Evolutionary conservation across 1,284 basidiomycete species (phyloP).

Genomic region (Leccinum pallidistipes): DNA sequence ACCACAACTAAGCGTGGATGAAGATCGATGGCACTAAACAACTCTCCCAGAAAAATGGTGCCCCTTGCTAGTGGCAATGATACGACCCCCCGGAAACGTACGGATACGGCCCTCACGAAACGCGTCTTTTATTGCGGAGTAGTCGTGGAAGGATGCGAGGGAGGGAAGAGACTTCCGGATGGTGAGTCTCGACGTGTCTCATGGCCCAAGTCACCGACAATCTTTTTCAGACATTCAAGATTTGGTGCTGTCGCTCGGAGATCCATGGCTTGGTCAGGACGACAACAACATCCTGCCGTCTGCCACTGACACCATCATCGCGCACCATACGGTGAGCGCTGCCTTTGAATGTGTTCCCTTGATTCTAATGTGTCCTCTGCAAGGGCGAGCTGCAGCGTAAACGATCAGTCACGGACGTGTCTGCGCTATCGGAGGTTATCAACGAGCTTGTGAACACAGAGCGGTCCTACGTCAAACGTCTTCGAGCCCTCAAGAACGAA

Average conservation of each 20-base stretch:
- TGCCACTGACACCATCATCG: constrained; percentile 37
- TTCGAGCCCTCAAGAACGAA: constrained; percentile 71
- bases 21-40: constrained; percentile 42
- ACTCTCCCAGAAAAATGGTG: constrained; percentile 69
- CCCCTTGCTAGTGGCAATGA: constrained; percentile 69
- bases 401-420: constrained; percentile 59
- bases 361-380: constrained; percentile 15
- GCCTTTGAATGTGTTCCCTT: neutral
- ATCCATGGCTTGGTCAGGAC: constrained; percentile 48
- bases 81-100: constrained; percentile 41
- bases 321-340: constrained; percentile 45
- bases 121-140: constrained; percentile 81
- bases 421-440: constrained; percentile 65
- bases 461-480: constrained; percentile 72
- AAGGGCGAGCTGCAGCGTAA: constrained; percentile 49
- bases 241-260: constrained; percentile 72
- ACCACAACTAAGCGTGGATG: constrained; percentile 21
- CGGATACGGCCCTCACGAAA: constrained; percentile 51
- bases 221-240: constrained; percentile 67
- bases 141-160: constrained; percentile 75
- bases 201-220: neutral
- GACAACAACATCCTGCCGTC: constrained; percentile 45
- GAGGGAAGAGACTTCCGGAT: constrained; percentile 63
- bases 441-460: constrained; percentile 80
- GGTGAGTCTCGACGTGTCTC: constrained; percentile 43